These are phyloP conservation scores for Davidsoniella neocaledoniae DNA, from an alignment of 2,329 filamentous ascomycete genomes.

Conservation along the genomic window DNA sequence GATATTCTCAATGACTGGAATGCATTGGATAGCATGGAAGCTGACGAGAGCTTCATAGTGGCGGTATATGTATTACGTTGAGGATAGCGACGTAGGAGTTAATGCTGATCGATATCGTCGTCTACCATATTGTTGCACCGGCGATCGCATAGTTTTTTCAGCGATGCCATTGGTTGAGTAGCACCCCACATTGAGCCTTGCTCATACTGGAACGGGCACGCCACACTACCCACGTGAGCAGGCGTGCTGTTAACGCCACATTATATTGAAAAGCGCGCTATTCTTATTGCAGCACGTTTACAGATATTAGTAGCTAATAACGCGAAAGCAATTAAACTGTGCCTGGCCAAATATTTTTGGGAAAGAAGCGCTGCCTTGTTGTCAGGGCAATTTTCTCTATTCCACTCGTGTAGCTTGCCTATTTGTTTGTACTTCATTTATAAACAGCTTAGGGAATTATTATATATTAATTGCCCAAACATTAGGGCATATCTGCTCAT, in stretches of 20 bases:
- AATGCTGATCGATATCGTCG: not conserved
- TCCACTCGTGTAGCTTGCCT: too few species aligned
- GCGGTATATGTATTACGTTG: constrained; percentile 12
- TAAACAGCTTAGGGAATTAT: too few species aligned
- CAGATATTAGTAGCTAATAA: not conserved
- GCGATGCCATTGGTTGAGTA: not conserved
- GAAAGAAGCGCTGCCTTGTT: too few species aligned
- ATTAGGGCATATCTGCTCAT: too few species aligned
- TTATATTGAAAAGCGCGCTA: not conserved
- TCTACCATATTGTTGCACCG: not conserved
- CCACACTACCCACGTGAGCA: constrained; percentile 9
- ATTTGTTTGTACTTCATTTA: too few species aligned
- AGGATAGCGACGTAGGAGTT: not conserved
- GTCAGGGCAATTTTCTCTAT: too few species aligned
- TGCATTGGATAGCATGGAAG: constrained; percentile 31
- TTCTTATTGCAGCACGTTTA: not conserved
- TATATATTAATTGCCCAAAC: too few species aligned
- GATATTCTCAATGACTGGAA: constrained; percentile 33
- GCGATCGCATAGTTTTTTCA: constrained; percentile 2
- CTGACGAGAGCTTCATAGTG: constrained; percentile 29
- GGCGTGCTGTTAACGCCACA: constrained; percentile 6
- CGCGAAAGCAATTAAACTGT: constrained; percentile 11
- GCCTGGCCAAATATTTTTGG: too few species aligned
- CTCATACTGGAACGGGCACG: not conserved
- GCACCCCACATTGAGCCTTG: constrained; percentile 4